Evolutionary conservation across 495 filamentous ascomycete species (phyloP), one percentile per base, ranked within the genome.

Genomic region (Venustampulla echinocandica): DNA sequence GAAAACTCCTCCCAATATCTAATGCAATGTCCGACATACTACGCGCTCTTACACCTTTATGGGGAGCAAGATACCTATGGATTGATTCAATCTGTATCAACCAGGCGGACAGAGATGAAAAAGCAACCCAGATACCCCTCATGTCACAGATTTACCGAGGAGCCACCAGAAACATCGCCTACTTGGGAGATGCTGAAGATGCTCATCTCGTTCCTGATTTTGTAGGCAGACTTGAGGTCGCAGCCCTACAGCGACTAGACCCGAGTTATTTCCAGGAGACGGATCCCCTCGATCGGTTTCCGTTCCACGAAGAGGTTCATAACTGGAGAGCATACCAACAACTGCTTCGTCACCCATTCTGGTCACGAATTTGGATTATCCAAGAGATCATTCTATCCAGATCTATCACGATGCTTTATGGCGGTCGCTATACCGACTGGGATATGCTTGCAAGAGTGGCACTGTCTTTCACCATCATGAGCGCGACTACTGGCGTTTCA

Each of bases 11-110:
- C 23, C 40, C 40, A 43, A 43, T 43, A 43, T 43, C 40, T 28
- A 43, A 43, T 43, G 23, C 40, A 43, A 43, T 43, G 40, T 43
- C 40, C 40, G 40, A 43, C 23, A 43, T 43, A 43, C 20, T 43
- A 24, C 20, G 40, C 20, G 40, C 23, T 43, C 40, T 43, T 43
- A 43, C 40, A 43, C 40, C 40, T 43, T 17, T 43, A 17, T 43
- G 40, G 40, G 40, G 40, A 43, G 17, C 23, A 25, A 43, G 40
- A 36, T 46, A 36, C 43, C 22, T 67, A 0, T 66, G 64, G 63
- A 54, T 61, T 24, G 65, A 68, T 39, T 55, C 64, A 0, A 56
- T 68, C 23, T 69, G 65, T 50, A 65, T 69, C 35, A 51, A 69
- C 54, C 66, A 69, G 46, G 42, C 44, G 10, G 50, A 67, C 42